Base-by-base conservation (phyloP, 2,329 filamentous ascomycete species). In the Chaetomiaceae sp. region DNA sequence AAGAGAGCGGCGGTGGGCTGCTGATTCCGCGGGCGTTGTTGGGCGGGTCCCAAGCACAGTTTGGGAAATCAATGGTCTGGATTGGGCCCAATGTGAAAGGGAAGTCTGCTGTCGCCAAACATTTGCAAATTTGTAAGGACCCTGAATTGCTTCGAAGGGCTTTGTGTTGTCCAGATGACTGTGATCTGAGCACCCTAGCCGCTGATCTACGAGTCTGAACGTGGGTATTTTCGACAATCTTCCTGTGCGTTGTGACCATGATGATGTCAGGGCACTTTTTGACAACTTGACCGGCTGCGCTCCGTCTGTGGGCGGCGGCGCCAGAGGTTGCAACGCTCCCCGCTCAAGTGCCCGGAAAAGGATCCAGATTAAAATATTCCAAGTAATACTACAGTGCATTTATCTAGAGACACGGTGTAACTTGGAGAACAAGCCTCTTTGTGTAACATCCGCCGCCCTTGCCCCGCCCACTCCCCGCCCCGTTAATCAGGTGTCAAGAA, bases 261-360 rank as follows among this genome's bases (percentile, higher is more conserved):
- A 53, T 53, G 51, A 53, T 53, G 51, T 53, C 51, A 53, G 33
- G 40, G 14, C n/a, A 4, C n/a, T 42, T n/a, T n/a, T n/a, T n/a
- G n/a, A n/a, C n/a, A n/a, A n/a, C n/a, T 45, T 25, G 29, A 43
- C 27, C 25, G 8, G 25, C 9, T 27, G 25, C 25, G 9, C 9
- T 27, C 25, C 9, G 25, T 9, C 25, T 9, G 5, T 27, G 25
- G 25, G 25, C 25, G 9, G 25, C 7, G 14, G 6, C 14, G 25
- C 40, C 29, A 11, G 16, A 29, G 30, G 37, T 14, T 18, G 21
- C 25, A 43, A 30, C 25, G 25, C 40, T 43, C 40, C 37, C 37
- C 21, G 20, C 37, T 25, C 37, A 9, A 6, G 37, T n/a, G 20
- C 36, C 37, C 37, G 11, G 37, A 7, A 5, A n/a, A 11, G 20